phyloP scores from a whole-genome alignment of 1,284 basidiomycete genomes.

The Ustilago crameri region DNA sequence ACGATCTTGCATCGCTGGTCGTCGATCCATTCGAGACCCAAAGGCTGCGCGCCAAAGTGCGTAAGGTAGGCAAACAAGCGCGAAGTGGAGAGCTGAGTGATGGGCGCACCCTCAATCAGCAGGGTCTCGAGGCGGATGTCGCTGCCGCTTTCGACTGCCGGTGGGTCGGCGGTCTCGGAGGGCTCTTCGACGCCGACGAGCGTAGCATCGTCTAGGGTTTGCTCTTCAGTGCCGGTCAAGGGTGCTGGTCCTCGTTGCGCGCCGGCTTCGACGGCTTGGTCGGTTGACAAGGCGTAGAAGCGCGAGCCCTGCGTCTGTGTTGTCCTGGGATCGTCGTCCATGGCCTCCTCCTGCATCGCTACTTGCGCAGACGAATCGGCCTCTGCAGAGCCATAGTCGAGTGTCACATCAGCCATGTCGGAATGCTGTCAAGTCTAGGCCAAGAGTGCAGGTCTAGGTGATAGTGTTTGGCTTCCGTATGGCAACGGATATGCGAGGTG shows the following conservation, averaged over 20 bases:
- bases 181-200: conserved; percentile 27
- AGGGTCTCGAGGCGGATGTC: conserved; percentile 58
- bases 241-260: conserved; percentile 44
- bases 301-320: conserved; percentile 8
- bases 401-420: conserved; percentile 36
- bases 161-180: conserved; percentile 24
- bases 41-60: conserved; percentile 59
- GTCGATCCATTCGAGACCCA: conserved; percentile 66
- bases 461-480: neutral
- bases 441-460: neutral
- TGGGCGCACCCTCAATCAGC: conserved; percentile 61
- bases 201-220: conserved; percentile 16
- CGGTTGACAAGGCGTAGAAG: conserved; percentile 53
- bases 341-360: conserved; percentile 33
- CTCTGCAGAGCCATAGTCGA: conserved; percentile 43
- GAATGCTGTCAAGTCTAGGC: too few species aligned
- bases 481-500: neutral
- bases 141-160: conserved; percentile 46
- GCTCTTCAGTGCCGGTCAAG: conserved; percentile 11
- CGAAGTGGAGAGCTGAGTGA: conserved; percentile 66
- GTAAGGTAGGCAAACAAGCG: conserved; percentile 65
- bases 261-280: conserved; percentile 52
- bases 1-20: conserved; percentile 63
- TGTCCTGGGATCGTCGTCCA: conserved; percentile 21
- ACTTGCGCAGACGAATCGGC: conserved; percentile 2